Evolutionary conservation across 1,139 yeast species (phyloP), one percentile per base, ranked within the genome.

Genomic region (Cylindricascospora bacillispora): DNA sequence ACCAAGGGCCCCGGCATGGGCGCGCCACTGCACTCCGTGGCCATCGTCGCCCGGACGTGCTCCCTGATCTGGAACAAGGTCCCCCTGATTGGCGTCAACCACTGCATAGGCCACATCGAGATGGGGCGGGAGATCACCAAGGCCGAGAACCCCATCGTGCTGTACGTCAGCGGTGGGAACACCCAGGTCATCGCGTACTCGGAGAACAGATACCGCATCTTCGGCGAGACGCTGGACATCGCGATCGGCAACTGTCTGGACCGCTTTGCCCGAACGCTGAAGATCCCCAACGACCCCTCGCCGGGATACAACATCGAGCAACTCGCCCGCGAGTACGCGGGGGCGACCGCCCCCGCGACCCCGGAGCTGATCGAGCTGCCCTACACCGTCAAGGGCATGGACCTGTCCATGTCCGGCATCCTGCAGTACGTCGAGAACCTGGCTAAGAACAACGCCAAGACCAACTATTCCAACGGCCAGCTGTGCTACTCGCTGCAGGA

Each of bases 1-100:
- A 89, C 97, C 2, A 93, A 81, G 55, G 99, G 98, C 4, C 98
- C 98, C 0, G 99, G 99, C 2, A 92, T 89, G 98, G 99, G 98
- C 3, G 97, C 97, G 1, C 99, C 98, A 1, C 60, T 89, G 35
- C 95, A 89, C 45, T 74, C 92, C 39, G 95, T 85, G 23, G 97
- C 80, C 2, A 65, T 89, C 26, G 93, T 93, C 1, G 98, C 98
- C 2, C 64, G 99, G 47, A 76, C 95, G 0, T 59, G 86, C 27
- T 64, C 89, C 13, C 73, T 78, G 41, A 52, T 89, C 46, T 85
- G 94, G 93, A 51, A 69, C 4, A n/a, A n/a, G n/a, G 61, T 80
- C 18, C 98, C 98, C 0, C 54, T 89, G 22, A 78, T 89, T 4
- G 98, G 97, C 0, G 98, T 92, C 1, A 92, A 89, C 47, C 98